Base-by-base conservation (phyloP, 345 rosid species). In the Hirschfeldia incana region DNA sequence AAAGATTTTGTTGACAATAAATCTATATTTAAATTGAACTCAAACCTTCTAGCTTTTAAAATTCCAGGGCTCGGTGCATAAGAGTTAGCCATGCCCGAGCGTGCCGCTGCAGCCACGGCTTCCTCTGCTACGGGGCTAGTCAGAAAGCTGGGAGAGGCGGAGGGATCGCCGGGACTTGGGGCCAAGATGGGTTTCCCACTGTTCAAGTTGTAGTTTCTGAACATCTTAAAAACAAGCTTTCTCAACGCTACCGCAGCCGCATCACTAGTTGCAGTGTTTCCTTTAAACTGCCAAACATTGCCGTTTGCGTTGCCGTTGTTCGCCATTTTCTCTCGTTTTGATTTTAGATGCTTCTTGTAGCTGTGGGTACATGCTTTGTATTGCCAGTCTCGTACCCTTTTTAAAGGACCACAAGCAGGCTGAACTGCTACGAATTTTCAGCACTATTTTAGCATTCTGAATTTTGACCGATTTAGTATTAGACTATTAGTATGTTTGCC, bases 111-210 rank as follows among this genome's bases (percentile, higher is more conserved):
- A 8, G 75, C 73, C 0, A 89, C 44, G 6, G 92, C 93, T 39
- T 90, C 88, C 42, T 81, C 93, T 0, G 92, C 97, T 3, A 8
- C 77, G 0, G 75, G 65, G 5, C 83, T 7, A 5, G 93, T 88
- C 2, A 78, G 71, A 36, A 90, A 90, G 84, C 81, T 71, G 0
- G 89, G 84, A 44, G 85, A 84, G 26, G 36, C 65, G 3, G 91
- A 84, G 12, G 93, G 89, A 36, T 91, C 90, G 12, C 97, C 94
- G 2, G 85, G 88, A 69, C 78, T 88, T 2, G 89, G 84, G 15
- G 85, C 86, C 29, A 90, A 28, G 30, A 80, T 68, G 1, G 80
- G 5, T 37, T 86, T 76, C 3, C 70, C n/a, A n/a, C 80, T 85
- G 26, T 80, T 85, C 1, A 67, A 5, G 66, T 76, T 42, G 64